Evolutionary conservation across 83 land plant species (phyloP).

Genomic region (Picea abies): DNA sequence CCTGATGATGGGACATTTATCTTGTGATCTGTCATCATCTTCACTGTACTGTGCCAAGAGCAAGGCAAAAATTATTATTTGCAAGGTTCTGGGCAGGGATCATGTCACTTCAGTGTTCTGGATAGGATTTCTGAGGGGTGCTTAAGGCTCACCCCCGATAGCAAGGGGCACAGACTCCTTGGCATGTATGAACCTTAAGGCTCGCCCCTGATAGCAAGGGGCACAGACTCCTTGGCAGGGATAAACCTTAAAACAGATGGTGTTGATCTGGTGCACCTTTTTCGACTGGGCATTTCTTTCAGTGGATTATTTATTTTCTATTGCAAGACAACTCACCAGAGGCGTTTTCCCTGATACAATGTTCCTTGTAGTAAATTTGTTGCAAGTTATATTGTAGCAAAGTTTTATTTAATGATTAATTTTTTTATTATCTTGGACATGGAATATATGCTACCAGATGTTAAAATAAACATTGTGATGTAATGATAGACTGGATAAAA

Average conservation of each 20-base stretch:
- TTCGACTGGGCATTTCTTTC: constrained; percentile 66
- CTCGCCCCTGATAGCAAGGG: constrained; percentile 16
- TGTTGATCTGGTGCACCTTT: constrained; percentile 34
- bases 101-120: no score
- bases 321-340: constrained; percentile 97
- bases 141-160: no score
- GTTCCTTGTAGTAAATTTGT: constrained; percentile 43
- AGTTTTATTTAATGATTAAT: constrained; percentile 5
- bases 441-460: background rate
- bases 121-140: no score
- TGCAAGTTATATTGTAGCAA: background rate
- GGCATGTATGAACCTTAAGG: constrained; percentile 53
- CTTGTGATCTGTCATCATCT: constrained; percentile 48
- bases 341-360: constrained; percentile 71
- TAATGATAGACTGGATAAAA: background rate
- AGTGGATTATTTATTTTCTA: constrained; percentile 74
- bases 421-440: background rate
- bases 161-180: constrained; percentile 10
- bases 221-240: constrained; percentile 43
- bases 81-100: no score
- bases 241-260: constrained; percentile 48
- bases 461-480: background rate
- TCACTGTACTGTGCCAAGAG: constrained; percentile 40
- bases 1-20: constrained; percentile 71
- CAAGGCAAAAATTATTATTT: no score